Conservation (phyloP, 768 basidiomycete genomes). For the Kwoniella newhampshirensis region DNA sequence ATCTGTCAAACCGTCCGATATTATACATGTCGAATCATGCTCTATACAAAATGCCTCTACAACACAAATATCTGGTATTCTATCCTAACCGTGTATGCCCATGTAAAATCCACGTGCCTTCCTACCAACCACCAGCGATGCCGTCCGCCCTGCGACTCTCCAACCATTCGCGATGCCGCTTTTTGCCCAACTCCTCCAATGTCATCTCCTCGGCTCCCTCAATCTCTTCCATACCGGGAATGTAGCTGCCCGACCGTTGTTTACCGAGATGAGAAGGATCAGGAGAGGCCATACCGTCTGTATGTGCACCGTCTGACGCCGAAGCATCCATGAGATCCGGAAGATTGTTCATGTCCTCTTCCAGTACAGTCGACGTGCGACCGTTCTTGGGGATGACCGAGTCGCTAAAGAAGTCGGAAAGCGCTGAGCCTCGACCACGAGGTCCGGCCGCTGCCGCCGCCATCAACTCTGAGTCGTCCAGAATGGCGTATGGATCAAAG, state of each 20-base stretch:
- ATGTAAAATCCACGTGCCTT: no score
- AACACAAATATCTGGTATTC: no score
- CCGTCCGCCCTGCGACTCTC: conserved; percentile 6
- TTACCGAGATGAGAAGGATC: background rate
- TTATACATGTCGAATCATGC: no score
- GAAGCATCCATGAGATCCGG: conserved; percentile 4
- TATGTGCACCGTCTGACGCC: conserved; percentile 7
- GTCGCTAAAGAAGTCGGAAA: conserved; percentile 28
- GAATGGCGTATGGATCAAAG: conserved; percentile 44
- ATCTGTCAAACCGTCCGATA: no score
- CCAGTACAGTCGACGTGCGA: background rate
- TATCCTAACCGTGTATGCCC: no score
- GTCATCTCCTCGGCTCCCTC: conserved; percentile 17
- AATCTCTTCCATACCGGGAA: conserved; percentile 16
- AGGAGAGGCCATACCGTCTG: conserved; percentile 5
- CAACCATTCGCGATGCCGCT: conserved; percentile 34
- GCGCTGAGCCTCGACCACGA: conserved; percentile 3
- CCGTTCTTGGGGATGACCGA: background rate
- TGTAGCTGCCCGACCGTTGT: background rate
- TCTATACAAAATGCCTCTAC: no score
- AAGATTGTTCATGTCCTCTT: conserved; percentile 11
- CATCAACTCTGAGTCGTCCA: conserved; percentile 15
- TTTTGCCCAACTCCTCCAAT: conserved; percentile 40
- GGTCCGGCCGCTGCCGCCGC: conserved; percentile 7
- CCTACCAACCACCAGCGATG: conserved; percentile 8